Conservation (phyloP, 2,329 filamentous ascomycete species). For the Monosporascus sp. region DNA sequence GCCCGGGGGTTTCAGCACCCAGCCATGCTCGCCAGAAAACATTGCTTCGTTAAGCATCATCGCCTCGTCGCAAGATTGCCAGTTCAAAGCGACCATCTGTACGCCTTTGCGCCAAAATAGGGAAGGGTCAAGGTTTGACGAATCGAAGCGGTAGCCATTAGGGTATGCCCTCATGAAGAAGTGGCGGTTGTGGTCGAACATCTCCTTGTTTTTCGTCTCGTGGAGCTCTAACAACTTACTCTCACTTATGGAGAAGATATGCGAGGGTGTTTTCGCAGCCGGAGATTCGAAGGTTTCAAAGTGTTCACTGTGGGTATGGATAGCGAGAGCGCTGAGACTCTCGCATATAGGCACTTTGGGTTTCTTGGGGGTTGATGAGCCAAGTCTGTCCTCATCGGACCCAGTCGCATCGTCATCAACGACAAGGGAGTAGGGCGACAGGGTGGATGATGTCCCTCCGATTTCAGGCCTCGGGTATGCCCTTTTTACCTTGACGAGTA, state of each 20-base stretch:
- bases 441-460: slow-evolving; percentile 28
- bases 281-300: slow-evolving; percentile 69
- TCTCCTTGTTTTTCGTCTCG: slow-evolving; percentile 61
- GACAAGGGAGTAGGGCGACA: slow-evolving; percentile 19
- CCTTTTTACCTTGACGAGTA: slow-evolving; percentile 76
- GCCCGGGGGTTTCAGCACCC: slow-evolving; percentile 76
- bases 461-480: slow-evolving; percentile 24
- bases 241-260: slow-evolving; percentile 88
- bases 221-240: slow-evolving; percentile 59
- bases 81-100: slow-evolving; percentile 97
- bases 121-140: slow-evolving; percentile 91
- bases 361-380: slow-evolving; percentile 32
- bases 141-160: slow-evolving; percentile 69
- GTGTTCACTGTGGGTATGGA: slow-evolving; percentile 83
- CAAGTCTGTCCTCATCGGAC: slow-evolving; percentile 38
- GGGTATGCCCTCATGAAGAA: slow-evolving; percentile 93
- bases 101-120: slow-evolving; percentile 90
- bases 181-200: slow-evolving; percentile 82
- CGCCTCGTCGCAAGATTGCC: slow-evolving; percentile 89
- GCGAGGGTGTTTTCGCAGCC: slow-evolving; percentile 51
- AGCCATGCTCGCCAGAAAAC: slow-evolving; percentile 83
- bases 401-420: slow-evolving; percentile 35
- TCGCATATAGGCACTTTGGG: slow-evolving; percentile 61
- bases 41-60: slow-evolving; percentile 98
- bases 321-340: slow-evolving; percentile 65